A percentile compares a stretch with the other conserved stretches of the same genome.
Conservation (phyloP, 805 yeast species). For the Starmerella sp. region DNA sequence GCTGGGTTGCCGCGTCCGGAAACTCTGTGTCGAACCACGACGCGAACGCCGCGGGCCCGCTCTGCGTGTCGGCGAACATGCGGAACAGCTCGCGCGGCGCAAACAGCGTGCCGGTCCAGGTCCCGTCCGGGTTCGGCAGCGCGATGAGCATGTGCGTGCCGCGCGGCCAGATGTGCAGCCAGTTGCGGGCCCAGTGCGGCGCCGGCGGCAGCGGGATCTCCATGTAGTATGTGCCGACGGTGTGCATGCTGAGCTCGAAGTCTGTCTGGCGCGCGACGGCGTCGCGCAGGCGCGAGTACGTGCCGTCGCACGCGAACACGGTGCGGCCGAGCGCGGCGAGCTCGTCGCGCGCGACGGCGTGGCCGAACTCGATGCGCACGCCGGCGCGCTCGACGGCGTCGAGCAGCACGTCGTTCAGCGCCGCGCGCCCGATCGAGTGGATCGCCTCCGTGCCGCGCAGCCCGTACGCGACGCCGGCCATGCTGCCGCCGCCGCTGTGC, state of each 20-base stretch:
- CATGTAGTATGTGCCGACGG: conserved; percentile 71
- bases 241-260: conserved; percentile 63
- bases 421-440: conserved; percentile 71
- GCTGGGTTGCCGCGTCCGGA: conserved; percentile 59
- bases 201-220: conserved; percentile 64
- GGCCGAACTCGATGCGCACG: conserved; percentile 21
- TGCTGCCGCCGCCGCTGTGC: conserved; percentile 41
- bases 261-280: conserved; percentile 55
- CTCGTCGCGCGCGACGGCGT: conserved; percentile 26
- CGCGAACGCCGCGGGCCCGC: conserved; percentile 32
- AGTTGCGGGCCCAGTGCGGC: conserved; percentile 36
- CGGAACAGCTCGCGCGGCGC: conserved; percentile 66
- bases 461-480: conserved; percentile 65
- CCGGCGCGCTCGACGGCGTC: conserved; percentile 47
- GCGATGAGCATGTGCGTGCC: conserved; percentile 81
- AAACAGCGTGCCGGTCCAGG: conserved; percentile 83
- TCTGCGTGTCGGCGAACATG: conserved; percentile 25
- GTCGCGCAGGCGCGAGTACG: conserved; percentile 60
- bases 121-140: conserved; percentile 70
- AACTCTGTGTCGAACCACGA: conserved; percentile 51
- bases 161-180: conserved; percentile 89
- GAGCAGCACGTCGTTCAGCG: conserved; percentile 52
- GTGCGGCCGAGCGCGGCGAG: conserved; percentile 26
- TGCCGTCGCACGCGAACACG: conserved; percentile 78
- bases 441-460: conserved; percentile 62